These are phyloP conservation scores for Ascochyta viciae-villosae DNA, from an alignment of 2,329 filamentous ascomycete species.

Conservation along the genomic window DNA sequence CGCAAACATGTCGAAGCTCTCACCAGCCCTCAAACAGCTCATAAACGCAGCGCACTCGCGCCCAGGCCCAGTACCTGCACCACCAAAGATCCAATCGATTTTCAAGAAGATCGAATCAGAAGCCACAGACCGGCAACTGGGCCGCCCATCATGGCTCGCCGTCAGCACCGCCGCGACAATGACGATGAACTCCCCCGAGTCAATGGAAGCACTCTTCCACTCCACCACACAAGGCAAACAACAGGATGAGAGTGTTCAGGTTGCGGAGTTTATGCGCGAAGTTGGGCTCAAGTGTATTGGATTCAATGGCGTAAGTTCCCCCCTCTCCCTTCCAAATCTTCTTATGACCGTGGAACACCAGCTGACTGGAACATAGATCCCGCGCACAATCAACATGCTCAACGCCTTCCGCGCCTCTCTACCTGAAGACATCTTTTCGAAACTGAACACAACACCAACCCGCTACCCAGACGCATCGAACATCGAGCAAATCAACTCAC, in stretches of 20 bases:
- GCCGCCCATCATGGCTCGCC: conserved; percentile 47
- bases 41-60: conserved; percentile 46
- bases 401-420: conserved; percentile 72
- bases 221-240: conserved; percentile 36
- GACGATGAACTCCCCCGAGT: conserved; percentile 85
- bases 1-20: conserved; percentile 46
- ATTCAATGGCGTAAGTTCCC: conserved; percentile 67
- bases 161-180: conserved; percentile 74
- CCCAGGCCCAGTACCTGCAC: conserved; percentile 44
- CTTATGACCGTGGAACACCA: background rate
- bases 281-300: conserved; percentile 79
- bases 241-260: conserved; percentile 52
- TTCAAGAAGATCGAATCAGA: conserved; percentile 44
- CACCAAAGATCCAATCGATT: conserved; percentile 39
- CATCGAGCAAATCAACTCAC: conserved; percentile 60
- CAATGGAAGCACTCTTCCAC: conserved; percentile 69
- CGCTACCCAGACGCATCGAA: conserved; percentile 57
- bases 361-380: conserved; percentile 60
- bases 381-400: conserved; percentile 82
- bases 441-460: conserved; percentile 64
- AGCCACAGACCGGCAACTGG: conserved; percentile 38
- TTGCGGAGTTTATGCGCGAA: conserved; percentile 77
- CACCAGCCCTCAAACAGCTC: conserved; percentile 44
- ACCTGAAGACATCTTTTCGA: conserved; percentile 60
- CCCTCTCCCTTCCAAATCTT: too few relatives aligned